Evolutionary conservation across 2,329 filamentous ascomycete species (phyloP).

Genomic region (Dothideomycetidae sp.): DNA sequence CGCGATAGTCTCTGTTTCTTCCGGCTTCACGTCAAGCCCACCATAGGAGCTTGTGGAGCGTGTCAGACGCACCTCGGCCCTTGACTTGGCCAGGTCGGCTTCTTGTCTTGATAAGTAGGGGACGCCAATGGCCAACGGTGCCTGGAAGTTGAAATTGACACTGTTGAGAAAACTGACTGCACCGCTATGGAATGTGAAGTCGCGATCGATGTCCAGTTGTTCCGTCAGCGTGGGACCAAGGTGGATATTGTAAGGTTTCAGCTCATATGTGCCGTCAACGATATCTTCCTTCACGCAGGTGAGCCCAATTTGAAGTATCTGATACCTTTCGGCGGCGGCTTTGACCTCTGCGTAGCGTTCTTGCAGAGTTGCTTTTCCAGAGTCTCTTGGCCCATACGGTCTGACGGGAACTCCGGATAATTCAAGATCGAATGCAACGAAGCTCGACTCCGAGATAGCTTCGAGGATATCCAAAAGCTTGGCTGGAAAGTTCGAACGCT

Average conservation of each 20-base stretch:
- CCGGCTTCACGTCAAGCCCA: conserved; percentile 37
- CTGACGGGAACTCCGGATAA: conserved; percentile 47
- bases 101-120: conserved; percentile 49
- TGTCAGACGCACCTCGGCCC: conserved; percentile 30
- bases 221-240: conserved; percentile 41
- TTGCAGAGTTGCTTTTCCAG: conserved; percentile 39
- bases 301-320: conserved; percentile 52
- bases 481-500: conserved; percentile 33
- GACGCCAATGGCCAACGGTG: conserved; percentile 42
- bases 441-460: conserved; percentile 43
- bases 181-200: conserved; percentile 43
- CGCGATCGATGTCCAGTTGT: conserved; percentile 44
- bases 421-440: conserved; percentile 52
- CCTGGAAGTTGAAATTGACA: conserved; percentile 44
- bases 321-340: conserved; percentile 46
- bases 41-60: conserved; percentile 22
- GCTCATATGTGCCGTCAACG: conserved; percentile 40
- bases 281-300: conserved; percentile 47
- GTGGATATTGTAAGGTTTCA: conserved; percentile 51
- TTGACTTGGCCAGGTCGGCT: conserved; percentile 33
- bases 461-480: conserved; percentile 42
- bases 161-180: conserved; percentile 47
- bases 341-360: conserved; percentile 48
- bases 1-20: conserved; percentile 38
- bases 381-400: conserved; percentile 21